phyloP scores from a whole-genome alignment of 257 asterid genomes.

The Mitragyna speciosa region DNA sequence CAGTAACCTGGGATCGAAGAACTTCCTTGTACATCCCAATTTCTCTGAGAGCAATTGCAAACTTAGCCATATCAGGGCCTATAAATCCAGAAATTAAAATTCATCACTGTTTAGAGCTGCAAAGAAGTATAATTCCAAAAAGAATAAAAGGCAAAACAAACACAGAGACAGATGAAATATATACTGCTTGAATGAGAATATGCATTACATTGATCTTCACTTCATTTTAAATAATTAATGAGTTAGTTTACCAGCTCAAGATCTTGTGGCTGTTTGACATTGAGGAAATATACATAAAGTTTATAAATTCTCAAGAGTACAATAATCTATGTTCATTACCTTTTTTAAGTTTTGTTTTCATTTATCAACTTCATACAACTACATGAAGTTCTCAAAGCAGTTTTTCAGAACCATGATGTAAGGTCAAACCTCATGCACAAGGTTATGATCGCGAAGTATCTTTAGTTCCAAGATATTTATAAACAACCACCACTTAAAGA shows the following conservation, averaged over 20 bases:
- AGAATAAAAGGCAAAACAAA: not conserved
- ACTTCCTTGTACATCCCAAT: constrained; percentile 89
- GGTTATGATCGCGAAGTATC: not conserved
- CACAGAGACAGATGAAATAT: not conserved
- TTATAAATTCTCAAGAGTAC: not conserved
- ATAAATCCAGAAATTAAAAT: constrained; percentile 23
- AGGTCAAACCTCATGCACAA: not conserved
- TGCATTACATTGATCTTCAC: not conserved
- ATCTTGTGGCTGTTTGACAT: not conserved
- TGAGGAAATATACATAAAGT: not conserved
- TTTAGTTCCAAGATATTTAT: not conserved
- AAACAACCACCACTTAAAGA: not conserved
- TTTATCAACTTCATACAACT: not conserved
- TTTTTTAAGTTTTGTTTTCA: not conserved
- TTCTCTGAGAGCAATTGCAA: constrained; percentile 84
- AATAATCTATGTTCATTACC: not conserved
- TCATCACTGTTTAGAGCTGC: constrained; percentile 23
- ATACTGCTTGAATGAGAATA: not conserved
- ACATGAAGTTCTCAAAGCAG: not conserved
- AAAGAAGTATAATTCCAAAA: not conserved
- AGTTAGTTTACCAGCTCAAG: not conserved
- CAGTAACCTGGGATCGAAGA: constrained; percentile 83
- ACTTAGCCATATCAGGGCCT: constrained; percentile 94
- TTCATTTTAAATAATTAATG: not conserved
- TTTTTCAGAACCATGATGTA: not conserved